Base-by-base conservation (phyloP, 2,329 filamentous ascomycete genomes). In the Nigrospora oryzae region DNA sequence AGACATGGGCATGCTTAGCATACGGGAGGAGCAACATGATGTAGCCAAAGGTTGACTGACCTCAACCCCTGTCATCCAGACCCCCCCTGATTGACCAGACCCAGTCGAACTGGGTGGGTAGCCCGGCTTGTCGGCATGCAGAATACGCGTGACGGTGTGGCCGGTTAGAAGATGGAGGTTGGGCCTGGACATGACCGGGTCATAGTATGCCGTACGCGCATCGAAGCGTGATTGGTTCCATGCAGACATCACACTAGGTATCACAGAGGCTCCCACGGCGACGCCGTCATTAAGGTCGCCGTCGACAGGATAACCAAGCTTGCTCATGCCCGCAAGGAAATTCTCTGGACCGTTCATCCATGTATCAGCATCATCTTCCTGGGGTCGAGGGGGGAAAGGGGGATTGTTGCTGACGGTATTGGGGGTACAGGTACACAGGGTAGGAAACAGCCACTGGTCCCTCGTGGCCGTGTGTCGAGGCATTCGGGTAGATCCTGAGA, bases 111-210 rank as follows among this genome's bases (percentile, higher is more conserved):
- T 42, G 39, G 33, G 42, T 36, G 11, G 10, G 10, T 38, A 23
- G 23, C 10, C 11, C 11, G 14, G 10, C 16, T 19, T 3, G 3
- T 47, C 40, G 31, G 51, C 51, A 23, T 62, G 33, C 1, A 68
- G 51, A 7, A 69, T 49, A 5, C 60, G 62, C 32, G 63, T 66
- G 19, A 63, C 66, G n/a, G 60, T 65, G 42, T 68, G 61, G 5
- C 58, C 57, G 3, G 65, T 63, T 0, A 65, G 52, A 23, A 70
- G 38, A 23, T 70, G 65, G 32, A 70, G 51, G 43, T 71, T 70
- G 2, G 57, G 49, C 5, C 64, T 64, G 28, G 53, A 46, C 5
- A 62, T 46, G 2, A 63, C 61, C 0, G 59, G 51, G 42, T 71
- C 63, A 15, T 64, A 58, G 49, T 71, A 70, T 11, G 63, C 62